A percentile compares a stretch with the other conserved stretches of the same genome.
phyloP scores from a whole-genome alignment of 2,329 filamentous ascomycete species.

The Xylariaceae sp. region DNA sequence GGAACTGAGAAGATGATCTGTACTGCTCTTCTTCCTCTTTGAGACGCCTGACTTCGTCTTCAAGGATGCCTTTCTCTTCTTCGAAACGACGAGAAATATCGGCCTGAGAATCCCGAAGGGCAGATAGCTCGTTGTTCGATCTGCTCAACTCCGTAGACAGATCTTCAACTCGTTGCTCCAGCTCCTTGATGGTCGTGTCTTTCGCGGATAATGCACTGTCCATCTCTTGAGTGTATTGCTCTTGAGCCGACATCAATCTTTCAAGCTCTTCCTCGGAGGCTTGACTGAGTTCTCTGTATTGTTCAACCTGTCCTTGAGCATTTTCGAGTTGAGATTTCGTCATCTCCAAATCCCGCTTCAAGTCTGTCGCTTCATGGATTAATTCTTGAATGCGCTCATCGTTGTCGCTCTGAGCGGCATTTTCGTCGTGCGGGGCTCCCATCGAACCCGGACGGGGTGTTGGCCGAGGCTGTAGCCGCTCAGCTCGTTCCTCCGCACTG shows the following conservation, averaged over 20 bases:
- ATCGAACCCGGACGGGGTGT: constrained; percentile 53
- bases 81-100: constrained; percentile 66
- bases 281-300: constrained; percentile 85
- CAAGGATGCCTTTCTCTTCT: constrained; percentile 74
- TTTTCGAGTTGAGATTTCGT: constrained; percentile 75
- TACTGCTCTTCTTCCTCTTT: constrained; percentile 81
- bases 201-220: constrained; percentile 71
- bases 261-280: constrained; percentile 81
- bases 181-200: constrained; percentile 70
- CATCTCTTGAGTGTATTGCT: constrained; percentile 83
- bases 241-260: constrained; percentile 71
- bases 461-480: constrained; percentile 74
- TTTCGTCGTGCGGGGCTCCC: constrained; percentile 37
- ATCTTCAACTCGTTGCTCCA: constrained; percentile 78
- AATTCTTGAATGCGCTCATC: constrained; percentile 71
- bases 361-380: constrained; percentile 73
- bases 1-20: constrained; percentile 71
- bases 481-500: constrained; percentile 80
- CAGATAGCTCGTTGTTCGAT: constrained; percentile 76
- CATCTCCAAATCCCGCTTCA: constrained; percentile 82
- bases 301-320: constrained; percentile 73
- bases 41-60: constrained; percentile 72
- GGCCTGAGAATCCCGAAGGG: constrained; percentile 72
- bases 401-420: constrained; percentile 42
- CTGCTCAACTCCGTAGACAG: constrained; percentile 74